These are phyloP conservation scores for Calocybe cyanea DNA, from an alignment of 768 basidiomycete species.

Conservation along the genomic window DNA sequence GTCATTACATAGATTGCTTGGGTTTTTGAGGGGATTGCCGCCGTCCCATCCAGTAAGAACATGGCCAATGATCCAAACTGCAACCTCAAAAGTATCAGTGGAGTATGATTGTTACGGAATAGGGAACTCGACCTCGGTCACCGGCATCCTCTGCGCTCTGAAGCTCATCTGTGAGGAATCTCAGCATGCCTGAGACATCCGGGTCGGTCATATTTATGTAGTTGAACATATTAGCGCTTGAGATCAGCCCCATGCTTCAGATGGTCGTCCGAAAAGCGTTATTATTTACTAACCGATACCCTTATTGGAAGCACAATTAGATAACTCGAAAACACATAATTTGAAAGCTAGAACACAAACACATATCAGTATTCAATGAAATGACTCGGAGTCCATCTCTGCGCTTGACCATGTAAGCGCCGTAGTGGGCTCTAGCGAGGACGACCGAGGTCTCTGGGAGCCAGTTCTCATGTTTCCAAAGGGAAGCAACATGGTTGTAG, in stretches of 20 bases:
- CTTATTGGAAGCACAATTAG: slow-evolving; percentile 16
- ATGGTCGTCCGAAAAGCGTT: neutral
- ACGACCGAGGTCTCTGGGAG: slow-evolving; percentile 52
- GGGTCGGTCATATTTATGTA: slow-evolving; percentile 70
- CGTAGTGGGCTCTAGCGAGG: slow-evolving; percentile 64
- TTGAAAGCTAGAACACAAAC: slow-evolving; percentile 34
- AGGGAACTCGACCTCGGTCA: slow-evolving; percentile 49
- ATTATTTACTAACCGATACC: slow-evolving; percentile 28
- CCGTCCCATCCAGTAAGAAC: slow-evolving; percentile 71
- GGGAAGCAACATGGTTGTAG: slow-evolving; percentile 66
- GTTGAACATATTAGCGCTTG: slow-evolving; percentile 67
- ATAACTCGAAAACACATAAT: slow-evolving; percentile 2
- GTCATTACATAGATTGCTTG: slow-evolving; percentile 66
- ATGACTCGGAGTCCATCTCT: slow-evolving; percentile 66
- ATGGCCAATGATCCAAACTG: slow-evolving; percentile 54
- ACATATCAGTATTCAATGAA: slow-evolving; percentile 73
- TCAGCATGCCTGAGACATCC: slow-evolving; percentile 72
- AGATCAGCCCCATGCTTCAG: neutral
- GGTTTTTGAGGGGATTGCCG: slow-evolving; percentile 55
- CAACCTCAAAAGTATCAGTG: neutral
- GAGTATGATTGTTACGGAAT: neutral
- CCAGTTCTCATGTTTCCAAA: slow-evolving; percentile 75
- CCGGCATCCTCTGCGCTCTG: slow-evolving; percentile 76
- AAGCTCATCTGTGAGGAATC: slow-evolving; percentile 74
- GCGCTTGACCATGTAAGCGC: slow-evolving; percentile 68